Evolutionary conservation across 148 eudicot species (phyloP), one percentile per base, ranked within the genome.

Genomic region (Camellia lanceoleosa): DNA sequence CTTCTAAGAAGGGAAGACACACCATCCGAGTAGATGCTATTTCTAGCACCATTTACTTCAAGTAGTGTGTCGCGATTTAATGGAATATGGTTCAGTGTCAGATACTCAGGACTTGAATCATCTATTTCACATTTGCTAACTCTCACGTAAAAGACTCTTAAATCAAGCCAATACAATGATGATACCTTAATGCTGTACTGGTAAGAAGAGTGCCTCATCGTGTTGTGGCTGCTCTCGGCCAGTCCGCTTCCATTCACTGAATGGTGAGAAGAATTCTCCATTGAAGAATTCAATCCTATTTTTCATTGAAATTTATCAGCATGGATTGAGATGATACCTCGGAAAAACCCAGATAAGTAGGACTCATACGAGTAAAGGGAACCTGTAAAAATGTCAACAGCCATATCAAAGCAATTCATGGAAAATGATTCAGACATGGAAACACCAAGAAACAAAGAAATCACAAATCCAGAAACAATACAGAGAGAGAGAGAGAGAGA

Each of bases 91-190:
- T 90, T 94, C 52, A 94, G 79, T 5, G 91, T 88, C 16, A 92
- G 98, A 78, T 80, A 79, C 43, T 88, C 92, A 0, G 98, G 92
- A 42, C 91, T 89, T 3, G 91, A 90, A 81, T 86, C 91, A 80
- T 87, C 89, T 38, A 94, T 75, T 59, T 80, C 86, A 78, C 88
- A 89, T 38, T 88, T 89, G 86, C 88, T 85, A 73, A 94, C 74
- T 79, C 96, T 88, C 73, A 92, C 91, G 68, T 94, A 94, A 41
- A 94, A 90, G 12, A 94, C 96, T 78, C 90, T 82, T 60, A 90
- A 55, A 83, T 92, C 94, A 74, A 94, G 87, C 98, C 98, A 94
- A 15, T 23, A 23, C 30, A 86, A 74, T 12, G 88, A 68, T 20
- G 86, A 81, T 62, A 42, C 19, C 74, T 76, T 87, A 10, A 47